Base-by-base conservation (phyloP, 2,329 filamentous ascomycete genomes). In the Colletotrichum siamense region DNA sequence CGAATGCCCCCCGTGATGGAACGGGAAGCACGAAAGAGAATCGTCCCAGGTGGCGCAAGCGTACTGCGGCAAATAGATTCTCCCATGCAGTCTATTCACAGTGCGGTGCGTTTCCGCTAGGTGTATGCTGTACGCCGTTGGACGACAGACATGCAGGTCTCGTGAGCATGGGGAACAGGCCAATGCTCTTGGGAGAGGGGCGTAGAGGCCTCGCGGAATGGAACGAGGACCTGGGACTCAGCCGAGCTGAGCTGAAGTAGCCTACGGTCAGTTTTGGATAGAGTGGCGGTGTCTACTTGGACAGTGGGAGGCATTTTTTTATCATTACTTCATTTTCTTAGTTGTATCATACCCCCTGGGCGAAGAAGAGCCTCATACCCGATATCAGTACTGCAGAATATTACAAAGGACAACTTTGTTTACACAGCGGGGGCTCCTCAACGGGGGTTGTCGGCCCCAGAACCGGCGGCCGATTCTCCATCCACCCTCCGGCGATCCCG, bases 91-190 rank as follows among this genome's bases (percentile, higher is more conserved):
- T 2, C 10, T 28, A 39, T 52, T 34, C 28, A 10, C 8, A 26
- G 49, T n/a, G 44, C 36, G 36, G 62, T 28, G 22, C 22, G n/a
- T 22, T 39, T 26, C 52, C 52, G 34, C 10, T 52, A 12, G 30
- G 30, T 8, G 8, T 30, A 16, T 52, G 73, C 16, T n/a, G 57
- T 69, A 36, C 71, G 39, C n/a, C 44, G 70, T 76, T 28, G 64
- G 73, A 69, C 70, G 34, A n/a, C 49, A 61, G 34, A 32, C 18
- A 44, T 73, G 70, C 59, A 65, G 70, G 64, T 76, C 44, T 69
- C 34, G 39, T 63, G 39, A 36, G 34, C 30, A 59, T 34, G 32
- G 70, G 44, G 70, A 65, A 65, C 44, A 26, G 32, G 68, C 57
- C 26, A 30, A 34, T 24, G 9, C 26, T n/a, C 24, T 9, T 26